These are phyloP conservation scores for Penicillium coprophilum DNA, from an alignment of 495 filamentous ascomycete genomes.

Conservation along the genomic window DNA sequence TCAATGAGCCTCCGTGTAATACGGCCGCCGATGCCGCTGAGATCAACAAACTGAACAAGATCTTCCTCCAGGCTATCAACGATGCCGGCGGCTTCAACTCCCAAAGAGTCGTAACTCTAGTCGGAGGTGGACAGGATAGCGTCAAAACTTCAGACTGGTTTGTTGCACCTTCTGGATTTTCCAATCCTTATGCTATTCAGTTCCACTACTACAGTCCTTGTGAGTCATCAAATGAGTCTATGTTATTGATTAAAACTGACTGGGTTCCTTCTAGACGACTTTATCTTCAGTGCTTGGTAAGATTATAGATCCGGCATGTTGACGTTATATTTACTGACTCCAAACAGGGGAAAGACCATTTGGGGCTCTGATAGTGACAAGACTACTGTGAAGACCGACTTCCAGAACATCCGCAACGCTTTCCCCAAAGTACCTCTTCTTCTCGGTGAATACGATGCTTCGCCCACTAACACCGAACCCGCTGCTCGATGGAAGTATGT, in stretches of 20 bases:
- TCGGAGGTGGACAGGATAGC: slow-evolving; percentile 50
- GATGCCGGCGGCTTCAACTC: slow-evolving; percentile 57
- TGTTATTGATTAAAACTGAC: neutral
- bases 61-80: slow-evolving; percentile 56
- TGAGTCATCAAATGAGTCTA: slow-evolving; percentile 26
- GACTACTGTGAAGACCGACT: slow-evolving; percentile 47
- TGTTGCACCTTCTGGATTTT: slow-evolving; percentile 44
- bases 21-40: slow-evolving; percentile 50
- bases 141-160: slow-evolving; percentile 57
- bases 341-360: slow-evolving; percentile 54
- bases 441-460: slow-evolving; percentile 60
- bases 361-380: slow-evolving; percentile 60
- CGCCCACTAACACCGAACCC: slow-evolving; percentile 48
- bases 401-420: slow-evolving; percentile 51
- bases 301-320: neutral
- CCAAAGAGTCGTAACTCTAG: slow-evolving; percentile 57
- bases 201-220: slow-evolving; percentile 65
- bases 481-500: slow-evolving; percentile 59
- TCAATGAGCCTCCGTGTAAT: slow-evolving; percentile 59
- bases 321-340: slow-evolving; percentile 1
- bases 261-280: slow-evolving; percentile 36
- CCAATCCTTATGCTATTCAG: slow-evolving; percentile 61
- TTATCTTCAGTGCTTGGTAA: slow-evolving; percentile 50
- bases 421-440: slow-evolving; percentile 56
- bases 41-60: slow-evolving; percentile 56